Percentiles rank a stretch among this genome's conserved stretches.
phyloP scores from a whole-genome alignment of 345 rosid genomes.

The Gynandropsis gynandra region DNA sequence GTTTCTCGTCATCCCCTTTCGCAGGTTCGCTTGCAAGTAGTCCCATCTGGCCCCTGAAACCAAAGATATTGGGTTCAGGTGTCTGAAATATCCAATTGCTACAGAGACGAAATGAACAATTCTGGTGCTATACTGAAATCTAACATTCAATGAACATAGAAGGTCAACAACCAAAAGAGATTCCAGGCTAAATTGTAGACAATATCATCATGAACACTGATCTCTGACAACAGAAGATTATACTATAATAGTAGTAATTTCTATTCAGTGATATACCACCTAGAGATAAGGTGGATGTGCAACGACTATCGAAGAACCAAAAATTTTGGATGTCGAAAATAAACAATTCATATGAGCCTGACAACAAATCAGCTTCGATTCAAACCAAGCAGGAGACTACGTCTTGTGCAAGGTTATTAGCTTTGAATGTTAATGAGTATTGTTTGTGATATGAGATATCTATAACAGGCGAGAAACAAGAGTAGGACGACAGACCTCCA shows the following conservation, averaged over 20 bases:
- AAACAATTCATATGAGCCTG: no score
- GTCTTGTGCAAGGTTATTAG: background rate
- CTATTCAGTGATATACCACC: no score
- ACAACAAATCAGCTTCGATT: no score
- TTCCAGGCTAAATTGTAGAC: background rate
- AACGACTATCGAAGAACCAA: no score
- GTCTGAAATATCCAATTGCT: background rate
- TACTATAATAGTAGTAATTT: no score
- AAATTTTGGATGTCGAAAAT: no score
- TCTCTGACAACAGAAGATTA: no score
- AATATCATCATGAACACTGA: background rate
- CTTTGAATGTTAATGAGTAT: background rate
- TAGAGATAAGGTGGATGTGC: no score
- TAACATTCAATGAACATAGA: background rate
- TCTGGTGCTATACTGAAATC: background rate
- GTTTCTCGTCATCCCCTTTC: conserved; percentile 29
- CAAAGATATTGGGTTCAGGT: background rate
- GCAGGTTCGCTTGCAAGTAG: conserved; percentile 30
- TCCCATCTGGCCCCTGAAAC: conserved; percentile 81
- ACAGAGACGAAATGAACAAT: background rate
- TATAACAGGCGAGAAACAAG: background rate
- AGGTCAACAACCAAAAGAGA: background rate
- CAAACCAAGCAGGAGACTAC: background rate
- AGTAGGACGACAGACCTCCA: conserved; percentile 55
- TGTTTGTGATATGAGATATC: background rate